Percentiles rank a stretch among this genome's conserved stretches.
These are phyloP conservation scores for Somion occarium DNA, from an alignment of 1,284 basidiomycete species.

Conservation along the genomic window DNA sequence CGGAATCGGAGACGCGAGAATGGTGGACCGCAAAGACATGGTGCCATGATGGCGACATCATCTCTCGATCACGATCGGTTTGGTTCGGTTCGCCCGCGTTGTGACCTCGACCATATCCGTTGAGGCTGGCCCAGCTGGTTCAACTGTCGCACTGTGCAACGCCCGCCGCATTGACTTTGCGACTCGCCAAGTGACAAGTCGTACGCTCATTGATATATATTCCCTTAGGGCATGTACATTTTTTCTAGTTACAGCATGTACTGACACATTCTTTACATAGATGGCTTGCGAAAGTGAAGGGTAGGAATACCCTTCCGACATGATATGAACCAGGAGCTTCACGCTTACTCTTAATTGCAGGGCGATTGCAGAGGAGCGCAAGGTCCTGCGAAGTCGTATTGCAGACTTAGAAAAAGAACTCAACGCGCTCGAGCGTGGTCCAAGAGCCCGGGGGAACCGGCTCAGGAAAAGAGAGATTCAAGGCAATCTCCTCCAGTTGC, in stretches of 20 bases:
- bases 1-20: not conserved
- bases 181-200: too few relatives aligned
- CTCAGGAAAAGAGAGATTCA: not conserved
- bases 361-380: not conserved
- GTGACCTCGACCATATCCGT: not conserved
- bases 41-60: constrained; percentile 4
- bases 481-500: not conserved
- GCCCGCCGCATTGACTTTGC: too few relatives aligned
- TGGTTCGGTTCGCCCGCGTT: not conserved
- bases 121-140: too few relatives aligned
- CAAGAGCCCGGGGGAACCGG: not conserved
- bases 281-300: too few relatives aligned
- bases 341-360: too few relatives aligned
- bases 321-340: too few relatives aligned
- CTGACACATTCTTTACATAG: too few relatives aligned
- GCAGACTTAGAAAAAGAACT: not conserved
- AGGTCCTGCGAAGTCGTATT: not conserved
- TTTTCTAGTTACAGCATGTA: too few relatives aligned
- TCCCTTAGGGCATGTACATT: too few relatives aligned
- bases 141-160: too few relatives aligned
- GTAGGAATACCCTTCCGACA: too few relatives aligned
- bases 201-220: too few relatives aligned
- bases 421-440: not conserved
- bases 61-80: not conserved
- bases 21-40: not conserved